phyloP scores from a whole-genome alignment of 306 rosid genomes.

The Hippophae rhamnoides region DNA sequence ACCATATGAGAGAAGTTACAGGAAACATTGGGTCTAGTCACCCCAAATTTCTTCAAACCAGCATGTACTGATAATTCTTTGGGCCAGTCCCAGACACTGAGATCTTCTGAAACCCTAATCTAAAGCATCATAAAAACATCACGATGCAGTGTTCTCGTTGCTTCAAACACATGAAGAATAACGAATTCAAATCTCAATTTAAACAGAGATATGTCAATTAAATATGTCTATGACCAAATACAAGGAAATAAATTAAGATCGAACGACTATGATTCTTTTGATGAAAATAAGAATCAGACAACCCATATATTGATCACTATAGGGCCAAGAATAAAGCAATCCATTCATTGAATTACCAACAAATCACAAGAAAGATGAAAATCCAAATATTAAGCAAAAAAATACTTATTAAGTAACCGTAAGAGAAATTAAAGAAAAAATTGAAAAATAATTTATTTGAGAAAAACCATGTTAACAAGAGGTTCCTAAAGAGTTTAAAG shows the following conservation, averaged over 20 bases:
- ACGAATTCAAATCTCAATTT: constrained; percentile 48
- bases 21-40: constrained; percentile 29
- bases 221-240: constrained; percentile 4
- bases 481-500: no score
- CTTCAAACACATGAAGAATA: constrained; percentile 59
- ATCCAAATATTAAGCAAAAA: not conserved
- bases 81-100: constrained; percentile 75
- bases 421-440: not conserved
- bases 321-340: not conserved
- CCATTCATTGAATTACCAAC: not conserved
- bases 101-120: constrained; percentile 66
- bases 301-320: not conserved
- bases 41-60: constrained; percentile 35
- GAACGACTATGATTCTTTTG: not conserved
- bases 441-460: not conserved
- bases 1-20: constrained; percentile 26
- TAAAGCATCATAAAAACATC: constrained; percentile 75
- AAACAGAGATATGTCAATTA: constrained; percentile 16
- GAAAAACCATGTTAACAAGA: no score
- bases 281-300: not conserved
- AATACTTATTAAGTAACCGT: not conserved
- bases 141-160: constrained; percentile 59
- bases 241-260: constrained; percentile 10
- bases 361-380: not conserved
- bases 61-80: constrained; percentile 49